These are phyloP conservation scores for Medicago ruthenica DNA, from an alignment of 306 rosid genomes.

Conservation along the genomic window DNA sequence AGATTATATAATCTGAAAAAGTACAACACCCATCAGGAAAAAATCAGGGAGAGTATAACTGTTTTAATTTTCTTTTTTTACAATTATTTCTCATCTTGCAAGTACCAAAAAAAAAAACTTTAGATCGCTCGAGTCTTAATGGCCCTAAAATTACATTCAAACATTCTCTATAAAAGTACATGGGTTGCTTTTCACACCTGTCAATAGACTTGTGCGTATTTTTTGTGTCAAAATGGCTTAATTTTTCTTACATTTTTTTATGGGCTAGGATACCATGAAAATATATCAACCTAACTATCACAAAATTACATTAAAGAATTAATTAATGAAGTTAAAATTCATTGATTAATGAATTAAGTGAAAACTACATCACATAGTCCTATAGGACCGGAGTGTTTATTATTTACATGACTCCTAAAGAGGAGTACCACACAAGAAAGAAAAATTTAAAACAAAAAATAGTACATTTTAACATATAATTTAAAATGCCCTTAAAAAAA, in stretches of 20 bases:
- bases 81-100: too few relatives aligned
- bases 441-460: not conserved
- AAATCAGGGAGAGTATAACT: too few relatives aligned
- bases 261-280: not conserved
- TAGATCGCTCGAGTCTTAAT: too few relatives aligned
- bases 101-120: too few relatives aligned
- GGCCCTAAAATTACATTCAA: too few relatives aligned
- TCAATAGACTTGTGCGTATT: too few relatives aligned
- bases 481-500: constrained; percentile 2
- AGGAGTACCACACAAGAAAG: not conserved
- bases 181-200: too few relatives aligned
- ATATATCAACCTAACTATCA: not conserved
- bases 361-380: constrained; percentile 25
- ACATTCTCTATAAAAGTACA: too few relatives aligned
- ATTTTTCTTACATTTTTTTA: not conserved
- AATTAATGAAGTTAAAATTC: not conserved
- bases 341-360: constrained; percentile 11
- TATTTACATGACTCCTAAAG: not conserved
- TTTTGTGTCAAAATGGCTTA: not conserved
- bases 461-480: constrained; percentile 9
- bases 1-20: too few relatives aligned
- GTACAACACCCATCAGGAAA: too few relatives aligned
- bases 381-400: not conserved
- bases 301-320: not conserved
- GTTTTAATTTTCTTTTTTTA: too few relatives aligned